Evolutionary conservation across 208 protist species (phyloP), one percentile per base, ranked within the genome.

Genomic region (Acanthamoeba healyi): DNA sequence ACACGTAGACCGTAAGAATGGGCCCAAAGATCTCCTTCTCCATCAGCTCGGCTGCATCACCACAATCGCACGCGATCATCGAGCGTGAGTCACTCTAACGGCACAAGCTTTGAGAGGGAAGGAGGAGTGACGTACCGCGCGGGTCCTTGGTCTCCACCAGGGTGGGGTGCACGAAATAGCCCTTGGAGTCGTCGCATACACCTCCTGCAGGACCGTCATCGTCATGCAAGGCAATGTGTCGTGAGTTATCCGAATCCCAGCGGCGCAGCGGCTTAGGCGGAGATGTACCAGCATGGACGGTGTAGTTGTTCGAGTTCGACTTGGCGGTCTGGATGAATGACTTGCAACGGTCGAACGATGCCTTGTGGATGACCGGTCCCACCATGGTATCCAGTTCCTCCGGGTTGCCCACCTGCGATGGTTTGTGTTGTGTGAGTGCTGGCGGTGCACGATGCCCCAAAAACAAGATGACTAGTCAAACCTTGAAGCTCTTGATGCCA

Each of bases 21-120:
- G 99, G 99, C 65, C 99, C 99, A 94, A 99, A 99, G 90, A 99
- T 99, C 97, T 99, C 99, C 94, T 99, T 98, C 12, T 92, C 93
- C 97, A 99, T 70, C 15, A 92, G 61, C 32, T 7, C 17, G 5
- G 14, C 46, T 89, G 92, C 24, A 34, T 26, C n/a, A 32, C 58
- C n/a, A 34, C n/a, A 5, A 32, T 29, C 24, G n/a, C n/a, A n/a
- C n/a, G n/a, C n/a, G n/a, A n/a, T n/a, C 22, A 26, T 67, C 26
- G 58, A 67, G 26, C 22, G 58, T 67, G 24, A 26, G 24, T 67
- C 24, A 67, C 22, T 67, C 22, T 67, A 67, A 22, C 58, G 22
- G 58, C 58, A 67, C 98, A 15, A 98, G 96, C 92, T 58, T 10
- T 10, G 51, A 58, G 51, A 19, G 51, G 51, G 19, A 19, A 19